Conservation (phyloP, 2,329 filamentous ascomycete genomes). For the Passalora sequoiae region DNA sequence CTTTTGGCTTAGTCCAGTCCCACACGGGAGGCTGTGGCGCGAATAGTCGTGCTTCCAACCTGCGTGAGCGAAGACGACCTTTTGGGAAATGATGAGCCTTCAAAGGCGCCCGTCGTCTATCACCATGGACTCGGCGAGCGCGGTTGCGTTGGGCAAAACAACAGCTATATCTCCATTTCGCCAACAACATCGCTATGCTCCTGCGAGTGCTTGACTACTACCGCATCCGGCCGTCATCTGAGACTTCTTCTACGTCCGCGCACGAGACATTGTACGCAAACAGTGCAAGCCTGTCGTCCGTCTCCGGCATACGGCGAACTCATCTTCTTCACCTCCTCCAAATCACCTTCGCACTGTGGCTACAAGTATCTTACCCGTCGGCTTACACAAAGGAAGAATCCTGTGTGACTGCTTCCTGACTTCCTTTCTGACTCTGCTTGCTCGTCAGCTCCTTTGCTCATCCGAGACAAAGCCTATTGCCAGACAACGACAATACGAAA, state of each 20-base stretch:
- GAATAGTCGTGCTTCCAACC: constrained; percentile 26
- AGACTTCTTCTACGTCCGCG: constrained; percentile 28
- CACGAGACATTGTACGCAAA: constrained; percentile 31
- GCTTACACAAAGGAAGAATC: constrained; percentile 34
- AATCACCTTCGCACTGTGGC: constrained; percentile 21
- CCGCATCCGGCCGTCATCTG: constrained; percentile 27
- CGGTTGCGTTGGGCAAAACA: too few relatives aligned
- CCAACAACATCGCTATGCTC: constrained; percentile 21
- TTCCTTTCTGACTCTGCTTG: constrained; percentile 30
- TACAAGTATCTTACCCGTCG: constrained; percentile 31
- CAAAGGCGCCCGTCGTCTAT: constrained; percentile 23
- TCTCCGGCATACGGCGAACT: constrained; percentile 24
- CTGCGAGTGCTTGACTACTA: constrained; percentile 26
- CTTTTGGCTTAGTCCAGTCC: constrained; percentile 24
- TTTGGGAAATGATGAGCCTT: constrained; percentile 28
- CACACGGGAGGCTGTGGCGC: constrained; percentile 32
- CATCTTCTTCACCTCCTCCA: constrained; percentile 8
- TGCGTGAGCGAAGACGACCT: constrained; percentile 26
- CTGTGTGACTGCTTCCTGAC: constrained; percentile 29
- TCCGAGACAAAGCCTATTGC: constrained; percentile 30
- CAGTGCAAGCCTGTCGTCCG: constrained; percentile 30
- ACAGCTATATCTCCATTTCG: too few relatives aligned
- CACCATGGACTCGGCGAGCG: constrained; percentile 22
- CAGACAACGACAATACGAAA: constrained; percentile 28
- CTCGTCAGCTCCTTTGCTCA: constrained; percentile 22